Evolutionary conservation across 495 filamentous ascomycete genomes (phyloP), one percentile per base, ranked within the genome.

Genomic region (Penicillium verhagenii): DNA sequence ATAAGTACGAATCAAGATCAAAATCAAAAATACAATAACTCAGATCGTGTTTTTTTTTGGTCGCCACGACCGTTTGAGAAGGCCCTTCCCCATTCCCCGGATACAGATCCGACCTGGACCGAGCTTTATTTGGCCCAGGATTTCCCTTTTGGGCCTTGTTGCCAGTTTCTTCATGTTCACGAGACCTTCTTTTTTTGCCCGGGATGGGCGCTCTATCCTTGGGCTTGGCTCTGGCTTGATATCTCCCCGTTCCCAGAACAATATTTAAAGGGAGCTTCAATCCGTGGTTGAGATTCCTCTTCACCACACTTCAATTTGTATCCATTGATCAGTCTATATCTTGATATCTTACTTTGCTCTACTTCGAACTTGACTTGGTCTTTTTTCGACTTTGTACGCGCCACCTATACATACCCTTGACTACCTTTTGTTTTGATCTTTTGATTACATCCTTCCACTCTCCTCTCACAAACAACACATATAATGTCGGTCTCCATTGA

Each of bases 401-500:
- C n/a, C n/a, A n/a, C 53, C 52, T 28, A 24, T 21, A 45, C 49
- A 58, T 44, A 46, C 28, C 37, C 24, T 19, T n/a, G n/a, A n/a
- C n/a, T n/a, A n/a, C n/a, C n/a, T n/a, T n/a, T n/a, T n/a, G n/a
- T n/a, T 59, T 35, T 33, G 52, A 2, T 11, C 14, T 23, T 42
- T 35, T 38, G 6, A 4, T 44, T 20, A 47, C 11, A 43, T 19
- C 23, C n/a, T 6, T 26, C 3, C 19, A 50, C 9, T 14, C 16
- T 10, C 9, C 49, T 45, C 46, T 43, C 47, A n/a, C 48, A 19
- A 37, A 47, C 46, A 52, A 35, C 9, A 51, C 14, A 42, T 53
- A 61, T 26, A 54, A 76, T 76, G 72, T 76, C 73, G 49, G 71
- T 74, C 58, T 66, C 70, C 56, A 72, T 74, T 47, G 71, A 73